phyloP scores from a whole-genome alignment of 768 basidiomycete species.

The Leucogyrophana mollusca region DNA sequence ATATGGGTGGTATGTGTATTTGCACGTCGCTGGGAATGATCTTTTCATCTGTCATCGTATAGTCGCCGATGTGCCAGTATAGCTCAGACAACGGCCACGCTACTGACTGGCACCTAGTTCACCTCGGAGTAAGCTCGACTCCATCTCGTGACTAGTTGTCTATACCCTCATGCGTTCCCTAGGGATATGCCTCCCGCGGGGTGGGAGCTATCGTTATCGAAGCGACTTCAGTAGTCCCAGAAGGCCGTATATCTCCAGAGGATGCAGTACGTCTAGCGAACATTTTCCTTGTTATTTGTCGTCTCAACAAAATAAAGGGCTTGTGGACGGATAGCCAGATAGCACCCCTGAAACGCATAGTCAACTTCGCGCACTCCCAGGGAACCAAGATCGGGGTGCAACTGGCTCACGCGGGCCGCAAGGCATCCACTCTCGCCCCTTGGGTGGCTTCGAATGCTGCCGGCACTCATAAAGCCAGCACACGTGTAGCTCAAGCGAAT shows the following conservation, averaged over 20 bases:
- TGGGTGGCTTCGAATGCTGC: conserved; percentile 51
- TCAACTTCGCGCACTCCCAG: conserved; percentile 71
- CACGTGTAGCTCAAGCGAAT: conserved; percentile 41
- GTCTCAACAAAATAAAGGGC: conserved; percentile 34
- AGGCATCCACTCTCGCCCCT: conserved; percentile 68
- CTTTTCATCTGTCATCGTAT: background rate
- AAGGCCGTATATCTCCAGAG: conserved; percentile 75
- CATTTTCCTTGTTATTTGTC: background rate
- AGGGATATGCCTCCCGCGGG: conserved; percentile 70
- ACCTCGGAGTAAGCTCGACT: conserved; percentile 52
- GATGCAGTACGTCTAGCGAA: conserved; percentile 51
- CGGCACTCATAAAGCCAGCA: conserved; percentile 27
- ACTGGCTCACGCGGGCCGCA: conserved; percentile 71
- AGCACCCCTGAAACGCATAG: conserved; percentile 63
- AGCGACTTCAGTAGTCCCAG: conserved; percentile 70
- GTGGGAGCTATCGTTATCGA: conserved; percentile 71
- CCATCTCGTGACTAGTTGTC: background rate
- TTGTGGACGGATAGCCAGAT: conserved; percentile 81
- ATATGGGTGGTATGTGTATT: conserved; percentile 55
- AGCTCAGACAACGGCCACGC: conserved; percentile 70
- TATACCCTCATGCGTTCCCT: background rate
- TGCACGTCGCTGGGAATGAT: background rate
- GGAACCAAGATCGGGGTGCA: conserved; percentile 76
- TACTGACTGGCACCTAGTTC: conserved; percentile 83
- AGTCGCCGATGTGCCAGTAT: conserved; percentile 86